These are phyloP conservation scores for Talaromyces sp. DNA, from an alignment of 2,329 filamentous ascomycete genomes.

Conservation along the genomic window DNA sequence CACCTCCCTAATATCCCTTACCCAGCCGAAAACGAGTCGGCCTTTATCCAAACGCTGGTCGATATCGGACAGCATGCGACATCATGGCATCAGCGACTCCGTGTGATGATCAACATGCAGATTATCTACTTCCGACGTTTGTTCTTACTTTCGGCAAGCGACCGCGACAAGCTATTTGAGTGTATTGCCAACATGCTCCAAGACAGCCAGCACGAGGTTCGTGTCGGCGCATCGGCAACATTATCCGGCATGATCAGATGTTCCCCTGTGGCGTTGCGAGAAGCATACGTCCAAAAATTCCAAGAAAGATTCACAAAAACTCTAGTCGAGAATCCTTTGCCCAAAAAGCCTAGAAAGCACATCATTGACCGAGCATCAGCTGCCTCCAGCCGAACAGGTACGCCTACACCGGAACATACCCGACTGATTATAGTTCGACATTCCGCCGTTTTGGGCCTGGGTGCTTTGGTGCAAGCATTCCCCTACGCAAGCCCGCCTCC, in stretches of 20 bases:
- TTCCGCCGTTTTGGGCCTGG: constrained; percentile 84
- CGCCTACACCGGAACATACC: constrained; percentile 53
- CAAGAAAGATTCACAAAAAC: constrained; percentile 73
- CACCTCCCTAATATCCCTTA: constrained; percentile 95
- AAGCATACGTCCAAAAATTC: constrained; percentile 68
- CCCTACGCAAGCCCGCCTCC: constrained; percentile 93
- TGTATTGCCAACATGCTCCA: constrained; percentile 95
- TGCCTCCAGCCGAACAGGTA: constrained; percentile 42
- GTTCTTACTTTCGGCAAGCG: constrained; percentile 70
- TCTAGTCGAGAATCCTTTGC: constrained; percentile 79
- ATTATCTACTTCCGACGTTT: constrained; percentile 96
- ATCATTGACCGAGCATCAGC: constrained; percentile 38
- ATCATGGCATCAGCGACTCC: constrained; percentile 92
- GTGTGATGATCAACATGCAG: constrained; percentile 96
- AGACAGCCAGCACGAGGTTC: constrained; percentile 87
- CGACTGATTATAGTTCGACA: constrained; percentile 77
- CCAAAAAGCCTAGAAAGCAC: constrained; percentile 54
- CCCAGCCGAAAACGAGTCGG: constrained; percentile 73
- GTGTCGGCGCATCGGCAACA: constrained; percentile 85
- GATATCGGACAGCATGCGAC: constrained; percentile 76
- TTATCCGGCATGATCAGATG: constrained; percentile 97
- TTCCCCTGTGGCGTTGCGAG: constrained; percentile 74
- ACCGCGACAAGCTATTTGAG: constrained; percentile 76
- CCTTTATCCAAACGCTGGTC: constrained; percentile 80
- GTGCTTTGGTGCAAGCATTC: constrained; percentile 89